A percentile compares a stretch with the other conserved stretches of the same genome.
Conservation (phyloP, 2,329 filamentous ascomycete genomes). For the Cladophialophora immunda region DNA sequence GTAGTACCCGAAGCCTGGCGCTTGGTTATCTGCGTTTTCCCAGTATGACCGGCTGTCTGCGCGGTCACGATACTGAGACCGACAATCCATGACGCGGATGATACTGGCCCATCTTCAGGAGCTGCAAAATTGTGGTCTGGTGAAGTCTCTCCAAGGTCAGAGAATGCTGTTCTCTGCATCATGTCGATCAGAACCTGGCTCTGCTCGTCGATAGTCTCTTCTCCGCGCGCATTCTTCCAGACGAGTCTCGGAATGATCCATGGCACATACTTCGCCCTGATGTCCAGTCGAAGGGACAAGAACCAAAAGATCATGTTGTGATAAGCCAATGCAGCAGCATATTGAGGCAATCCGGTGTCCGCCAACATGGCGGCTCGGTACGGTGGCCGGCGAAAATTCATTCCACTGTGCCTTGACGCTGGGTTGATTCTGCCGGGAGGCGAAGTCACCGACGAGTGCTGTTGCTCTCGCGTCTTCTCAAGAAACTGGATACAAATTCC, state of each 20-base stretch:
- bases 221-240: conserved; percentile 78
- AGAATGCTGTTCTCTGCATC: conserved; percentile 87
- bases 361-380: conserved; percentile 49
- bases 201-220: conserved; percentile 84
- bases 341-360: conserved; percentile 84
- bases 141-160: conserved; percentile 77
- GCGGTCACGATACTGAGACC: conserved; percentile 62
- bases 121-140: conserved; percentile 43
- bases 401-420: conserved; percentile 35
- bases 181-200: conserved; percentile 93
- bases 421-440: conserved; percentile 41
- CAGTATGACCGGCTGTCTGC: conserved; percentile 57
- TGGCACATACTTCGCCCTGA: conserved; percentile 82
- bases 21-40: conserved; percentile 60
- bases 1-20: conserved; percentile 61
- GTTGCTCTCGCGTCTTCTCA: conserved; percentile 78
- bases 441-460: conserved; percentile 43
- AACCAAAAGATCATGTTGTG: conserved; percentile 99
- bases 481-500: conserved; percentile 94
- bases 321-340: conserved; percentile 92
- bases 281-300: conserved; percentile 82
- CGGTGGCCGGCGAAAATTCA: conserved; percentile 35
- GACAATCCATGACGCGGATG: conserved; percentile 59
- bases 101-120: conserved; percentile 54
- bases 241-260: conserved; percentile 89